Evolutionary conservation across 345 rosid genomes (phyloP), one percentile per base, ranked within the genome.

Genomic region (Murraya koenigii): DNA sequence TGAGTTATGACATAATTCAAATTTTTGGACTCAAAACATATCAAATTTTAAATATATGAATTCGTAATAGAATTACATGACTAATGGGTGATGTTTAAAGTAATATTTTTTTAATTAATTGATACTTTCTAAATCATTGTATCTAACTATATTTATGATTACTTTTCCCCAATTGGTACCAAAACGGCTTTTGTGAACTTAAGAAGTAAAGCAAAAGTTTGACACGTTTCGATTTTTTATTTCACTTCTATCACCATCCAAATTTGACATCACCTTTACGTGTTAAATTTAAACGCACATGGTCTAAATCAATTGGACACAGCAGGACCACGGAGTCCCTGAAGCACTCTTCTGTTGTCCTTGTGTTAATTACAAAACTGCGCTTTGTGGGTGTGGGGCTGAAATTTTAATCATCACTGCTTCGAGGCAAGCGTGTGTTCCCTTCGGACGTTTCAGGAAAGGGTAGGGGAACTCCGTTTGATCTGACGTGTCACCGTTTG

Each of bases 401-500:
- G 68, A 23, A 69, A 66, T 35, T 32, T 58, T 36, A 76, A 83
- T 84, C 75, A 77, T 76, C 26, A 66, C 66, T 62, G 64, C 73
- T 8, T 22, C 4, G 72, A 22, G 44, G 55, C 13, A 80, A 80
- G 83, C 82, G 78, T 83, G 74, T 63, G 77, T 69, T 72, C 56
- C 65, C 66, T 56, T 23, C 44, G 19, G 33, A 20, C 20, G n/a
- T 30, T 71, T 35, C 49, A 47, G 64, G 14, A 30, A 19, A 3
- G 72, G 72, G 26, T n/a, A 47, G 74, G n/a, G 66, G 55, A 68
- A 58, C 72, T 55, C 83, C 74, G 82, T 80, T 58, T 7, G 4
- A 19, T 20, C 30, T 76, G 83, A 78, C 80, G 83, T 82, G 88
- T 80, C 75, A 39, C 77, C 71, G 41, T 72, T 67, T 74, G 61